Evolutionary conservation across 352 stramenopile species (phyloP), one percentile per base, ranked within the genome.

Genomic region (Plasmopara halstedii): DNA sequence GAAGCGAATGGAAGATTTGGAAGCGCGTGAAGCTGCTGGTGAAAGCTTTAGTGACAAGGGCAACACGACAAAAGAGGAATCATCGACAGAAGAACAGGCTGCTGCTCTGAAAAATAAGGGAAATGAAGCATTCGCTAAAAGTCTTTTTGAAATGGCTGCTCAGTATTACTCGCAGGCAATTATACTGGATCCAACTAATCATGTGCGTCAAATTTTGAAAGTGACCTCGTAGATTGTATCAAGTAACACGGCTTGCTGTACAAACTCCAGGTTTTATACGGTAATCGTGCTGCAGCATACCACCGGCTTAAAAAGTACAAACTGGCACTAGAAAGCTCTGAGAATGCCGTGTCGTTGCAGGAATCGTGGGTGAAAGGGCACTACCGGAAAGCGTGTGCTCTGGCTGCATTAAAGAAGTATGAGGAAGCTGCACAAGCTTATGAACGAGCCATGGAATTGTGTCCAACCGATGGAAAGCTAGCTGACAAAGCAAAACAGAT

Each of bases 81-180:
- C 59, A 20, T 62, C 64, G 2, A 36, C 42, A 6, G 59, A 64
- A 29, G 46, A 59, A 14, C 60, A 69, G 36, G 64, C 63, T n/a
- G 55, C 62, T 11, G 63, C 68, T 1, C 42, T 86, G 6, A 91
- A 91, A 26, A 67, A 67, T 7, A 83, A 88, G 41, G 82, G 82
- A 20, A 94, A 94, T 49, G 70, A 73, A 4, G 79, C 79, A 7
- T 94, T 94, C 53, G 65, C 78, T 14, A 70, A 65, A 20, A 59
- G 68, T 2, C 67, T 86, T 9, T 97, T 97, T 53, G 53, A 73
- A 21, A 70, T 70, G 11, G 86, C 90, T 4, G 68, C 85, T 25
- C 62, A 77, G 25, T 76, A 77, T n/a, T 97, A 97, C 58, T 88
- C 81, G 11, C 71, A 95, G 23, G 88, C 89, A 6, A 95, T 97